Conservation (phyloP, 495 filamentous ascomycete genomes). For the Penicillium riverlandense region DNA sequence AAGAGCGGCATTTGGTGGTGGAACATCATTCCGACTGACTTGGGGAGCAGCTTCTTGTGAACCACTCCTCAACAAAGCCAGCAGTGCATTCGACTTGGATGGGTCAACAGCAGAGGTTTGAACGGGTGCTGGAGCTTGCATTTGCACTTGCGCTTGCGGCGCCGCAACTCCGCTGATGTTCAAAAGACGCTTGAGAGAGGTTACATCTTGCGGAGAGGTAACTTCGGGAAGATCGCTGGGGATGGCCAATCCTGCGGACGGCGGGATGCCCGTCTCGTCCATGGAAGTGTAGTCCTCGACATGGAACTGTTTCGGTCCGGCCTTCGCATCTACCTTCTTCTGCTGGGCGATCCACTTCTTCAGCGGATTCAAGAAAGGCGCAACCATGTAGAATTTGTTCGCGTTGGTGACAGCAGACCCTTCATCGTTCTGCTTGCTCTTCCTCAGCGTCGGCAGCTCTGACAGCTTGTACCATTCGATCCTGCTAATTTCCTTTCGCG, state of each 20-base stretch:
- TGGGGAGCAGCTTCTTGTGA: conserved; percentile 27
- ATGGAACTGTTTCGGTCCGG: conserved; percentile 9
- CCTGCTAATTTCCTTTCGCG: conserved; percentile 93
- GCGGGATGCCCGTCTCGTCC: conserved; percentile 23
- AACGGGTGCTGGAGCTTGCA: conserved; percentile 4
- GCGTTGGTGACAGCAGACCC: conserved; percentile 50
- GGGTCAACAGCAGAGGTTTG: conserved; percentile 15
- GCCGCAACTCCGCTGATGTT: conserved; percentile 43
- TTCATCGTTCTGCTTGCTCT: conserved; percentile 51
- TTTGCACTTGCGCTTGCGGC: conserved; percentile 2
- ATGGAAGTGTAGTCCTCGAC: conserved; percentile 29
- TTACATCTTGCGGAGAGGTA: conserved; percentile 40
- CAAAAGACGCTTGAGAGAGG: conserved; percentile 53
- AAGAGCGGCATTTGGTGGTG: conserved; percentile 23
- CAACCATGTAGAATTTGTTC: conserved; percentile 96
- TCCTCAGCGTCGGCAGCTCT: conserved; percentile 76
- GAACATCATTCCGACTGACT: conserved; percentile 30
- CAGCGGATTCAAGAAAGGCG: conserved; percentile 76
- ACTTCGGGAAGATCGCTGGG: conserved; percentile 39
- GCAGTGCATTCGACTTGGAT: conserved; percentile 44
- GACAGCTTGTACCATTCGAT: conserved; percentile 88
- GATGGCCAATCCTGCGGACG: conserved; percentile 12
- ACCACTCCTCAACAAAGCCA: conserved; percentile 50
- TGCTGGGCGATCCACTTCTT: conserved; percentile 88
- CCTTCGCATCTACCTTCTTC: conserved; percentile 54